Evolutionary conservation across 768 basidiomycete genomes (phyloP).

Genomic region (Tremella fuciformis): DNA sequence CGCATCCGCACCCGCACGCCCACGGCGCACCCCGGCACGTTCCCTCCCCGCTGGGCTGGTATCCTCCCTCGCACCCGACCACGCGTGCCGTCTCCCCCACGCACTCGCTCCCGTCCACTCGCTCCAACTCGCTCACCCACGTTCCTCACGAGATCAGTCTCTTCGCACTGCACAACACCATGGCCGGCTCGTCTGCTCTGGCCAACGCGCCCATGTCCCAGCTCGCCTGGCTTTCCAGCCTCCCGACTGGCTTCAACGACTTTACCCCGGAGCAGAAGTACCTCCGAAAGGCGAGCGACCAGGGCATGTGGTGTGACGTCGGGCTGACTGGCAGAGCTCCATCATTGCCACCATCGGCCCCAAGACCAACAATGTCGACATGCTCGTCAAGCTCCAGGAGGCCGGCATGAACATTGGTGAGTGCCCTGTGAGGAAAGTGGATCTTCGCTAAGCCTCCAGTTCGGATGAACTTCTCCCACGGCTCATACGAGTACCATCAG

Average conservation of each 20-base stretch:
- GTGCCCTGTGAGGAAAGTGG: conserved; percentile 45
- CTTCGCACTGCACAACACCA: conserved; percentile 15
- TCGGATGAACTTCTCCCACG: conserved; percentile 99
- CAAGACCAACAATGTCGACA: conserved; percentile 89
- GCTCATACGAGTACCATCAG: conserved; percentile 96
- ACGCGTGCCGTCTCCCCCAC: conserved; percentile 10
- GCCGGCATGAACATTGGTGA: conserved; percentile 97
- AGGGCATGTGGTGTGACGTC: conserved; percentile 4
- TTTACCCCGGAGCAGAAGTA: conserved; percentile 78
- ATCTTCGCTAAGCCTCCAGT: conserved; percentile 57
- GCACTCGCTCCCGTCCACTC: not conserved
- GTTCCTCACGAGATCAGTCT: not conserved
- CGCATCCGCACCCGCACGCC: no score
- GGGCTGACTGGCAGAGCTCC: conserved; percentile 63
- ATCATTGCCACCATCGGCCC: conserved; percentile 99
- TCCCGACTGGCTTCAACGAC: conserved; percentile 69
- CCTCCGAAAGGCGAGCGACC: conserved; percentile 73
- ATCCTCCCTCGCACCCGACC: conserved; percentile 18
- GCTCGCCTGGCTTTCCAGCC: conserved; percentile 85
- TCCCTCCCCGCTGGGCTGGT: conserved; percentile 6
- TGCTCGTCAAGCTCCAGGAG: conserved; percentile 72
- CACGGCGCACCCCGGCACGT: no score
- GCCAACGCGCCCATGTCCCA: conserved; percentile 55
- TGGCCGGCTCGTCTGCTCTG: conserved; percentile 18
- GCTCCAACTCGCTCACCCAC: not conserved